Evolutionary conservation across 805 yeast genomes (phyloP).

Genomic region (Blastobotrys terrestris): DNA sequence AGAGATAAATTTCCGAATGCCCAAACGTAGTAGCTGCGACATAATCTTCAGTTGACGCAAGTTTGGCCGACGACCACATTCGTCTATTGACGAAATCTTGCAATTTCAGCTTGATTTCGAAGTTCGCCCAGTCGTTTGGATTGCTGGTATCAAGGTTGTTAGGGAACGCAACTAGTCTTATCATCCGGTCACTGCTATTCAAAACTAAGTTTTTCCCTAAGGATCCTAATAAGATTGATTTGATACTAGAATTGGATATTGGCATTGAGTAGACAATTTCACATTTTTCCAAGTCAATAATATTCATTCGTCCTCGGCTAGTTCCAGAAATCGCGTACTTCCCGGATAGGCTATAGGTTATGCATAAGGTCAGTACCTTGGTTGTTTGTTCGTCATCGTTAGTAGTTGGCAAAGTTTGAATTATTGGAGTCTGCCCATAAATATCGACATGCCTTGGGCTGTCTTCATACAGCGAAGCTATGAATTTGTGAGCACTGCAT

Average conservation of each 20-base stretch:
- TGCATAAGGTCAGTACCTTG: constrained; percentile 42
- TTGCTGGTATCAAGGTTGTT: constrained; percentile 25
- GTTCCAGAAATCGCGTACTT: constrained; percentile 66
- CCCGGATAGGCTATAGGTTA: constrained; percentile 49
- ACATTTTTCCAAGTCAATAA: constrained; percentile 27
- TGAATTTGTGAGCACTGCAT: constrained; percentile 37
- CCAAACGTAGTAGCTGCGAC: constrained; percentile 86
- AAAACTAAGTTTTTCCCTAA: constrained; percentile 36
- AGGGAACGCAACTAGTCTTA: constrained; percentile 28
- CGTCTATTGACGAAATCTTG: constrained; percentile 85
- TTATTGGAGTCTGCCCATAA: constrained; percentile 11
- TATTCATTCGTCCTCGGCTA: constrained; percentile 67
- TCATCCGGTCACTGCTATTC: constrained; percentile 29
- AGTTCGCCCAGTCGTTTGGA: constrained; percentile 36
- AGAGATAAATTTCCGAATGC: constrained; percentile 80
- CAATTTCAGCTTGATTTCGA: constrained; percentile 72
- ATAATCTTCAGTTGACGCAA: constrained; percentile 72
- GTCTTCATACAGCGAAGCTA: constrained; percentile 63
- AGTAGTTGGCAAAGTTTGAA: background rate
- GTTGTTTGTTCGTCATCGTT: constrained; percentile 5
- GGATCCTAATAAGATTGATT: constrained; percentile 69
- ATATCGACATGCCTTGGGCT: constrained; percentile 48
- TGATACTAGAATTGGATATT: constrained; percentile 65
- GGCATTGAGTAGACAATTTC: constrained; percentile 44
- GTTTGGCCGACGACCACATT: constrained; percentile 80